phyloP scores from a whole-genome alignment of 805 yeast genomes.

The Yarrowia osloensis region DNA sequence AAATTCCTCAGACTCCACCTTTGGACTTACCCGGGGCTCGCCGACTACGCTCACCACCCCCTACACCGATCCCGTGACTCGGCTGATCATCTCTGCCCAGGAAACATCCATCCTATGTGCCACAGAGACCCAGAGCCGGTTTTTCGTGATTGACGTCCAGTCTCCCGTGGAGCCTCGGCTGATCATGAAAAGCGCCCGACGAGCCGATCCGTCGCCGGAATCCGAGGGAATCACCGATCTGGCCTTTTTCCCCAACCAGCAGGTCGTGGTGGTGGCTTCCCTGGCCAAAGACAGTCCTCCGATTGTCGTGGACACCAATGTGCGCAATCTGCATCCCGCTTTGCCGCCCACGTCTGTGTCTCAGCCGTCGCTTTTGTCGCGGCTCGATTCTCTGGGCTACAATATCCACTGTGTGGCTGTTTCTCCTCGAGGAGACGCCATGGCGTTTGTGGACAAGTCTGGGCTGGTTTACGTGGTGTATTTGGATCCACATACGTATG shows the following conservation, averaged over 20 bases:
- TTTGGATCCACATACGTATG: constrained; percentile 49
- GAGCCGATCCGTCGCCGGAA: constrained; percentile 54
- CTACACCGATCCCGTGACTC: constrained; percentile 79
- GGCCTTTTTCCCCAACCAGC: constrained; percentile 68
- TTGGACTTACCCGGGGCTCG: constrained; percentile 38
- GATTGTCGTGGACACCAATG: constrained; percentile 63
- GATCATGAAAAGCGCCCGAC: constrained; percentile 66
- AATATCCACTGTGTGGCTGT: constrained; percentile 70
- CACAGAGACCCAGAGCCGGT: constrained; percentile 74
- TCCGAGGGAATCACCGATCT: constrained; percentile 88
- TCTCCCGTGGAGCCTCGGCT: constrained; percentile 65
- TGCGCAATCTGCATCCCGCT: constrained; percentile 39
- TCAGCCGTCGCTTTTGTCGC: constrained; percentile 60
- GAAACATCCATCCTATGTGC: constrained; percentile 74
- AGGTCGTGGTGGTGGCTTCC: constrained; percentile 48
- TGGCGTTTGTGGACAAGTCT: constrained; percentile 75
- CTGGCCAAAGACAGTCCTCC: constrained; percentile 68
- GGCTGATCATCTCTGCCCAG: constrained; percentile 70
- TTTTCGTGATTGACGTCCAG: constrained; percentile 68
- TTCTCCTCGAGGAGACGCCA: constrained; percentile 84
- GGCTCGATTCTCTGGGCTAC: constrained; percentile 79
- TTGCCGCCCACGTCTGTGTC: constrained; percentile 44
- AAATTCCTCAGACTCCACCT: constrained; percentile 34
- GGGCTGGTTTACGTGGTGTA: constrained; percentile 69
- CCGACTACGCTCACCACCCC: constrained; percentile 80